A percentile compares a stretch with the other conserved stretches of the same genome.
phyloP scores from a whole-genome alignment of 73 alveolate genomes.

The Tetrahymena malaccensis region DNA sequence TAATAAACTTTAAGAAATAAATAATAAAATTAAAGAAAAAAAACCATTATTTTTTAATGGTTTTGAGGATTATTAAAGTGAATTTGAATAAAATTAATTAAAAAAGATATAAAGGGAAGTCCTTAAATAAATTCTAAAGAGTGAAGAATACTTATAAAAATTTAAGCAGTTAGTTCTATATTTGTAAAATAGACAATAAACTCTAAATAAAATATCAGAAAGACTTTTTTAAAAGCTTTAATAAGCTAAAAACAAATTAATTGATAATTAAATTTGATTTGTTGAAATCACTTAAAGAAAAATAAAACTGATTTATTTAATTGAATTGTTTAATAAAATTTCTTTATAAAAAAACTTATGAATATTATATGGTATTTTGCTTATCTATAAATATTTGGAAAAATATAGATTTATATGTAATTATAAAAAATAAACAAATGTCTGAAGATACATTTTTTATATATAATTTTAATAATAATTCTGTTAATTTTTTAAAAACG shows the following conservation, averaged over 20 bases:
- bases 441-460: too few relatives aligned
- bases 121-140: neutral
- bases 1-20: too few relatives aligned
- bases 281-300: too few relatives aligned
- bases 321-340: too few relatives aligned
- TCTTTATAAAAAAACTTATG: too few relatives aligned
- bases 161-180: neutral
- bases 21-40: neutral
- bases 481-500: neutral
- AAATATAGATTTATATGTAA: too few relatives aligned
- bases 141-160: neutral
- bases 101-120: neutral
- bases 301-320: too few relatives aligned
- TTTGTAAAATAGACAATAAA: neutral
- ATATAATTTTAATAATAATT: too few relatives aligned
- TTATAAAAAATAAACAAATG: too few relatives aligned
- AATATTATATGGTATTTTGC: too few relatives aligned
- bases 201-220: neutral
- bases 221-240: neutral
- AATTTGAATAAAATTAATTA: neutral
- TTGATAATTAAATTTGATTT: neutral
- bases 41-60: too few relatives aligned
- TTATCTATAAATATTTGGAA: too few relatives aligned
- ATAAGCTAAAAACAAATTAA: neutral
- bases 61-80: neutral